phyloP scores from a whole-genome alignment of 2,329 filamentous ascomycete species.

The Coniella lustricola region DNA sequence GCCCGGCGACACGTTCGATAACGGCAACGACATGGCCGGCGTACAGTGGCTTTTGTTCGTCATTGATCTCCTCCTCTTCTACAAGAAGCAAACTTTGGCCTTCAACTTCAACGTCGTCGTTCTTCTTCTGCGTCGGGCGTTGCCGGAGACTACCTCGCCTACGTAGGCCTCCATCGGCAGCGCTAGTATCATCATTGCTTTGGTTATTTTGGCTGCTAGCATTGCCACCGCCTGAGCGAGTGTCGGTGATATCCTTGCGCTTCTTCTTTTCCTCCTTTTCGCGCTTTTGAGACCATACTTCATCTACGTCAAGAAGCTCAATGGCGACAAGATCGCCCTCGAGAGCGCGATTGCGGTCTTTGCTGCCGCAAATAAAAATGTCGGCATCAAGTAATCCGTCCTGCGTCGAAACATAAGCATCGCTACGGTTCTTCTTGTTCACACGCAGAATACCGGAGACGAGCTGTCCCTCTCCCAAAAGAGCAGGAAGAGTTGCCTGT shows the following conservation, averaged over 20 bases:
- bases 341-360: slow-evolving; percentile 92
- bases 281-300: slow-evolving; percentile 97
- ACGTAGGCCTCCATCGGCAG: slow-evolving; percentile 76
- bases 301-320: slow-evolving; percentile 93
- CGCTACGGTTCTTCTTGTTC: slow-evolving; percentile 99
- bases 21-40: slow-evolving; percentile 96
- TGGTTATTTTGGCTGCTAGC: slow-evolving; percentile 59
- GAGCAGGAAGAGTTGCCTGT: slow-evolving; percentile 84
- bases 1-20: slow-evolving; percentile 90
- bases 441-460: slow-evolving; percentile 95
- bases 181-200: slow-evolving; percentile 53
- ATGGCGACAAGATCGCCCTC: slow-evolving; percentile 94
- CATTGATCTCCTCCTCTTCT: slow-evolving; percentile 97
- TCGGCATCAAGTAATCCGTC: slow-evolving; percentile 87
- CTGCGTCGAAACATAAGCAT: slow-evolving; percentile 91
- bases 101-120: slow-evolving; percentile 97
- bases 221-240: slow-evolving; percentile 68
- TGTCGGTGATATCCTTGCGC: slow-evolving; percentile 96
- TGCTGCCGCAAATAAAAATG: slow-evolving; percentile 99
- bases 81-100: slow-evolving; percentile 94
- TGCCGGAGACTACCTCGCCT: slow-evolving; percentile 92
- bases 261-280: slow-evolving; percentile 99
- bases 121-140: slow-evolving; percentile 98
- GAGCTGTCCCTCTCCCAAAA: slow-evolving; percentile 85
- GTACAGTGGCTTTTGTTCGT: slow-evolving; percentile 95